Evolutionary conservation across 2,329 filamentous ascomycete genomes (phyloP).

Genomic region (Hirsutella rhossiliensis): DNA sequence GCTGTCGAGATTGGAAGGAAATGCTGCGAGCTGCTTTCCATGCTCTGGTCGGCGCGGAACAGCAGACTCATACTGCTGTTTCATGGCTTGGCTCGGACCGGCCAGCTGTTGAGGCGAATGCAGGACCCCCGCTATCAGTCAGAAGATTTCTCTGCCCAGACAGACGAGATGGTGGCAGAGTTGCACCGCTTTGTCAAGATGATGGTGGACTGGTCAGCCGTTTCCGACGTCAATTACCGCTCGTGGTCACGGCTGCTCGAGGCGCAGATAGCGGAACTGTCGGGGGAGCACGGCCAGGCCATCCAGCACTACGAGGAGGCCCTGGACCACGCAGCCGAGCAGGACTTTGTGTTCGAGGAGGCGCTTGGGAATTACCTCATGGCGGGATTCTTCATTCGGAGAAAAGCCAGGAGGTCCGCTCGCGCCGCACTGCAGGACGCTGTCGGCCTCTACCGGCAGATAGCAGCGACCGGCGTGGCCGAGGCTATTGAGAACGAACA

Average conservation of each 20-base stretch:
- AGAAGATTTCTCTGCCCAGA: constrained; percentile 28
- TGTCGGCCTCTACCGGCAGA: constrained; percentile 53
- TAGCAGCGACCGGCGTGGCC: constrained; percentile 59
- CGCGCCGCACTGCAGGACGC: constrained; percentile 57
- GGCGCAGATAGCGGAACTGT: constrained; percentile 56
- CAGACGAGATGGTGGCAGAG: constrained; percentile 36
- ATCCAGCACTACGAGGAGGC: constrained; percentile 57
- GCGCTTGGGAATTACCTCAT: constrained; percentile 63
- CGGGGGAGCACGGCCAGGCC: constrained; percentile 41
- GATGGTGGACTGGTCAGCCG: constrained; percentile 50
- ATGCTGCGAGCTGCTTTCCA: constrained; percentile 31
- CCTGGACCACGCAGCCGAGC: constrained; percentile 58
- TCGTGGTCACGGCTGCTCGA: constrained; percentile 56
- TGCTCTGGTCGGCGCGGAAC: constrained; percentile 49
- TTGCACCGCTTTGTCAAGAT: constrained; percentile 44
- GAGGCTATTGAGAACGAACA: constrained; percentile 57
- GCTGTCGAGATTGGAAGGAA: constrained; percentile 44
- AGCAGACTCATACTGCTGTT: constrained; percentile 46
- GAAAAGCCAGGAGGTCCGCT: constrained; percentile 54
- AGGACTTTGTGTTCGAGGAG: constrained; percentile 58
- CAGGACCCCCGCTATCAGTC: constrained; percentile 32
- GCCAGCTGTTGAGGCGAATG: constrained; percentile 34
- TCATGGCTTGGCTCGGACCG: constrained; percentile 45
- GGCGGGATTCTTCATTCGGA: constrained; percentile 56
- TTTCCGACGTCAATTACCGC: constrained; percentile 60